phyloP scores from a whole-genome alignment of 495 filamentous ascomycete species.

The Penicillium taxi region DNA sequence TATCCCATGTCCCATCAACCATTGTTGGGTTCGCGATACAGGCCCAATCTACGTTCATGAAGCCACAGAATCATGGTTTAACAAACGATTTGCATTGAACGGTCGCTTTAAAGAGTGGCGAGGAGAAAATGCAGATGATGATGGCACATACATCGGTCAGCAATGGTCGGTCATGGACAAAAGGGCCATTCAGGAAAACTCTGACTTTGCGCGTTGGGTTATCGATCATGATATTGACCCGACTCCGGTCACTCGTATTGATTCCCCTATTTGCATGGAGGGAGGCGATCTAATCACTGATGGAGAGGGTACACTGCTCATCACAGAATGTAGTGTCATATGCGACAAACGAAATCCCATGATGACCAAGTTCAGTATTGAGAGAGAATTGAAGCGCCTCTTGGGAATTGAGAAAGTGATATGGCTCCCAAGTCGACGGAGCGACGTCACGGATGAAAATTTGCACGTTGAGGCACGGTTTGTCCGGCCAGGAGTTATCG shows the following conservation, averaged over 20 bases:
- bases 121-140: slow-evolving; percentile 14
- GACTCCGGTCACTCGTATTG: slow-evolving; percentile 10
- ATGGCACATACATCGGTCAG: slow-evolving; percentile 12
- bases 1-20: slow-evolving; percentile 18
- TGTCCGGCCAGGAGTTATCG: slow-evolving; percentile 17
- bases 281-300: slow-evolving; percentile 21
- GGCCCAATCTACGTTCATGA: slow-evolving; percentile 22
- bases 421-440: slow-evolving; percentile 20
- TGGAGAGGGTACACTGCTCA: slow-evolving; percentile 22
- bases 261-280: slow-evolving; percentile 15
- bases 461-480: slow-evolving; percentile 22
- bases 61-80: slow-evolving; percentile 8
- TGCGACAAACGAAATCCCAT: slow-evolving; percentile 21
- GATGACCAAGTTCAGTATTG: slow-evolving; percentile 13
- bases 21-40: slow-evolving; percentile 24
- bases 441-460: slow-evolving; percentile 23
- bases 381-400: slow-evolving; percentile 16
- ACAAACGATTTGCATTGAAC: slow-evolving; percentile 15
- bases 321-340: slow-evolving; percentile 23
- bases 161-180: slow-evolving; percentile 14
- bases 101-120: slow-evolving; percentile 27
- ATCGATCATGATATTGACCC: slow-evolving; percentile 13
- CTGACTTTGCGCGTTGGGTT: slow-evolving; percentile 16
- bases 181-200: slow-evolving; percentile 13
- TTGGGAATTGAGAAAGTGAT: slow-evolving; percentile 23